These are phyloP conservation scores for Solidago caesia DNA, from an alignment of 129 eudicot genomes.

Conservation along the genomic window DNA sequence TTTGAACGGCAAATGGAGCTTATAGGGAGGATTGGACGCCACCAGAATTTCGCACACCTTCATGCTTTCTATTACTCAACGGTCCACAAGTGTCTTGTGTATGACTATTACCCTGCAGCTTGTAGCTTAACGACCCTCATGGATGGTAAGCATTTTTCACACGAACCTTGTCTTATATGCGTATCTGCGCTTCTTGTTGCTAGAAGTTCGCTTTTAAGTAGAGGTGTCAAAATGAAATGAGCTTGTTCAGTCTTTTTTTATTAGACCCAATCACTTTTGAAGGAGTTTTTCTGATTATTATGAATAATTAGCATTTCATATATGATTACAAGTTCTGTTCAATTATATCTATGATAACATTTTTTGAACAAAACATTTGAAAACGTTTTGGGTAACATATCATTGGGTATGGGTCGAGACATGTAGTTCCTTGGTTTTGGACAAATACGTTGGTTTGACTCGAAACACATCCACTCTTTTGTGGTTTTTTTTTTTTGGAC, in stretches of 20 bases:
- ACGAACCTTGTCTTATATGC: background rate
- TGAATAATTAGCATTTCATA: too few species aligned
- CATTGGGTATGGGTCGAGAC: background rate
- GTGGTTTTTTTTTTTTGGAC: background rate
- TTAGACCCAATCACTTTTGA: too few species aligned
- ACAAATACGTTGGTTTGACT: background rate
- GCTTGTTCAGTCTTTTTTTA: background rate
- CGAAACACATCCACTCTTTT: background rate
- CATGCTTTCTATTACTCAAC: constrained; percentile 69
- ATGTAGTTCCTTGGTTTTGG: background rate
- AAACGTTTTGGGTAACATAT: too few species aligned
- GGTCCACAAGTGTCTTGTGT: constrained; percentile 75
- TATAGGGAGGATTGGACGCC: constrained; percentile 69
- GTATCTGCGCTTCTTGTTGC: background rate
- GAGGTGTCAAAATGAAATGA: background rate
- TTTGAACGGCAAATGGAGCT: constrained; percentile 76
- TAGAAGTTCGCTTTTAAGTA: background rate
- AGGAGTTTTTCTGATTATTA: too few species aligned
- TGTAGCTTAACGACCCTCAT: constrained; percentile 60
- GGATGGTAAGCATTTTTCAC: constrained; percentile 52
- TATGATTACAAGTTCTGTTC: too few species aligned
- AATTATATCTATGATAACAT: too few species aligned
- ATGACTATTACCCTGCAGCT: constrained; percentile 49
- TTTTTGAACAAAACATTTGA: too few species aligned
- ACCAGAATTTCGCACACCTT: constrained; percentile 61